phyloP scores from a whole-genome alignment of 805 yeast genomes.

The Yarrowia phangngaensis region DNA sequence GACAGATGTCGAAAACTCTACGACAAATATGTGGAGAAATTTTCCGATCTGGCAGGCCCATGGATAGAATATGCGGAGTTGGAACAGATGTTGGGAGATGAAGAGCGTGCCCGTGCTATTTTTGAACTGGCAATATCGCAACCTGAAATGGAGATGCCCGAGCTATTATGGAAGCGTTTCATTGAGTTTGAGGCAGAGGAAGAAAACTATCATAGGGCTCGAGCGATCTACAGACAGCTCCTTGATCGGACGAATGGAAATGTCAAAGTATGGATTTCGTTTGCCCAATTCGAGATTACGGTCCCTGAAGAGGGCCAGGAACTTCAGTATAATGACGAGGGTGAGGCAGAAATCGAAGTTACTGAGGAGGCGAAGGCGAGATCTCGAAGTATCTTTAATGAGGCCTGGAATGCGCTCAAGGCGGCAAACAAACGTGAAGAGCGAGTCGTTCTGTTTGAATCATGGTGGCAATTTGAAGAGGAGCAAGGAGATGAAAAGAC shows the following conservation, averaged over 20 bases:
- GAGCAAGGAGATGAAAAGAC: slow-evolving; percentile 52
- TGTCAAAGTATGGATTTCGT: slow-evolving; percentile 55
- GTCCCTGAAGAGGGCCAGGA: slow-evolving; percentile 45
- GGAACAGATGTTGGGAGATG: slow-evolving; percentile 65
- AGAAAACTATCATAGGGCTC: slow-evolving; percentile 53
- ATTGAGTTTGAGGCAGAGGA: slow-evolving; percentile 62
- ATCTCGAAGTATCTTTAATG: slow-evolving; percentile 55
- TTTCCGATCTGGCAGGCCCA: slow-evolving; percentile 43
- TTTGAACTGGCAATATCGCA: slow-evolving; percentile 50
- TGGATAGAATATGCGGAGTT: slow-evolving; percentile 67
- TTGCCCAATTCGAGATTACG: slow-evolving; percentile 67
- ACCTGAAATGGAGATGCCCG: slow-evolving; percentile 35
- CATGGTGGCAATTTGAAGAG: slow-evolving; percentile 61
- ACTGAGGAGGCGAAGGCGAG: slow-evolving; percentile 49
- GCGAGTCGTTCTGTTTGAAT: slow-evolving; percentile 54
- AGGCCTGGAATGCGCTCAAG: slow-evolving; percentile 50
- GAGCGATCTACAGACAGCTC: slow-evolving; percentile 48
- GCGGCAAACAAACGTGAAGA: slow-evolving; percentile 41
- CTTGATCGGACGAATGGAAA: slow-evolving; percentile 38
- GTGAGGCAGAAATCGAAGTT: slow-evolving; percentile 49
- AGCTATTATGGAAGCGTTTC: slow-evolving; percentile 42
- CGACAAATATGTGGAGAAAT: slow-evolving; percentile 57
- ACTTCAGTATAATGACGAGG: slow-evolving; percentile 47
- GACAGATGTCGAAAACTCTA: slow-evolving; percentile 73
- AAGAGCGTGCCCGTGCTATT: slow-evolving; percentile 61